Conservation (phyloP, 371 early-diverging fungal genomes). For the Mortierella sp. region DNA sequence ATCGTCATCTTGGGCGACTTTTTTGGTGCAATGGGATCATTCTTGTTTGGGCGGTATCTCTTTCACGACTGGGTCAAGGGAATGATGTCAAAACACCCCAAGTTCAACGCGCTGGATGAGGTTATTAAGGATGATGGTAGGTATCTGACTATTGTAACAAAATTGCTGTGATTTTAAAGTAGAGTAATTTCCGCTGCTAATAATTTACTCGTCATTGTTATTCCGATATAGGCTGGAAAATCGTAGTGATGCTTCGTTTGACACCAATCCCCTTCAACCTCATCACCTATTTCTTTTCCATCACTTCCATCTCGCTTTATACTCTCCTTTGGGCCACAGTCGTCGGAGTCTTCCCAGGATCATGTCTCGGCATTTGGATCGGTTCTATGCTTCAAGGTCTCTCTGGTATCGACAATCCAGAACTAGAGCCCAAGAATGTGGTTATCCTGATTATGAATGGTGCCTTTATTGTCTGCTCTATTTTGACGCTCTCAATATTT, state of each 20-base stretch:
- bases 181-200: background rate
- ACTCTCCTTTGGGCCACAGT: slow-evolving; percentile 53
- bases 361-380: slow-evolving; percentile 59
- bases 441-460: slow-evolving; percentile 57
- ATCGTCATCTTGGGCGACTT: slow-evolving; percentile 53
- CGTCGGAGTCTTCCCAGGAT: slow-evolving; percentile 55
- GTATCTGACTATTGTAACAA: background rate
- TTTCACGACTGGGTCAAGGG: slow-evolving; percentile 58
- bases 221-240: slow-evolving; percentile 54
- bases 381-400: slow-evolving; percentile 57
- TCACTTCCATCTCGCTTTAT: slow-evolving; percentile 51
- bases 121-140: slow-evolving; percentile 59
- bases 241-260: slow-evolving; percentile 58
- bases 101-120: slow-evolving; percentile 43
- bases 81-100: slow-evolving; percentile 53
- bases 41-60: slow-evolving; percentile 57
- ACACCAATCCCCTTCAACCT: slow-evolving; percentile 59
- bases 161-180: background rate
- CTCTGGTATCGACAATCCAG: slow-evolving; percentile 55
- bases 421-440: slow-evolving; percentile 51
- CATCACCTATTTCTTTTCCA: slow-evolving; percentile 58
- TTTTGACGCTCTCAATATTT: slow-evolving; percentile 55
- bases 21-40: slow-evolving; percentile 54
- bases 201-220: background rate
- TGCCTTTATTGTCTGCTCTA: slow-evolving; percentile 51